Evolutionary conservation across 306 rosid genomes (phyloP).

Genomic region (Herpetospermum pedunculosum): DNA sequence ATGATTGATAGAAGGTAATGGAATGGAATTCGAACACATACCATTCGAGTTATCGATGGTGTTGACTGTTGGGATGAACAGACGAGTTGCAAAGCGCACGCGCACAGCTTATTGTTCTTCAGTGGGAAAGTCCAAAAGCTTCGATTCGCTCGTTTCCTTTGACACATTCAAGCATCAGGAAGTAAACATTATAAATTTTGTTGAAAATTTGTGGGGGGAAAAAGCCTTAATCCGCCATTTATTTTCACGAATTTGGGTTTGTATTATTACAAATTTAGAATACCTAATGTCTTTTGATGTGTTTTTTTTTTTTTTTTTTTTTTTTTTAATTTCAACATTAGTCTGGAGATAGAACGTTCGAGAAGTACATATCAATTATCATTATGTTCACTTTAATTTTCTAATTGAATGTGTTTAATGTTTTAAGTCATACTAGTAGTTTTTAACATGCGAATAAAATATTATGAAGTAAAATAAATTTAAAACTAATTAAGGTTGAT

Average conservation of each 20-base stretch:
- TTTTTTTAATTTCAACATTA: too few relatives aligned
- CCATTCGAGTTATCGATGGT: neutral
- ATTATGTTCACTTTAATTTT: too few relatives aligned
- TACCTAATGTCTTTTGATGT: neutral
- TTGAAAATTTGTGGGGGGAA: constrained; percentile 1
- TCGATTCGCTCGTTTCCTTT: constrained; percentile 4
- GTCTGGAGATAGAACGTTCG: too few relatives aligned
- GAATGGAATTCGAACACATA: neutral
- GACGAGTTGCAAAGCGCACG: neutral
- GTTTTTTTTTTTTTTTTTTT: too few relatives aligned
- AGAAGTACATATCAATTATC: too few relatives aligned
- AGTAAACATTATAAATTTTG: neutral
- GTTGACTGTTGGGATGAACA: neutral
- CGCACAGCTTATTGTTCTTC: neutral
- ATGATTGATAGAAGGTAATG: neutral
- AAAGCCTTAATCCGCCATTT: constrained; percentile 4
- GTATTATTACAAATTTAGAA: too few relatives aligned
- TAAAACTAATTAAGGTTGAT: too few relatives aligned
- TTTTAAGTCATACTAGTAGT: too few relatives aligned
- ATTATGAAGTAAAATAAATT: too few relatives aligned
- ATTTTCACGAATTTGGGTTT: neutral
- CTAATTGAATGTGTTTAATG: too few relatives aligned
- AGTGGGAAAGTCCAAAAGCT: constrained; percentile 12
- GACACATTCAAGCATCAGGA: neutral
- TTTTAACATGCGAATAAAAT: too few relatives aligned